A percentile compares a stretch with the other conserved stretches of the same genome.
Conservation (phyloP, 805 yeast genomes). For the Kluyveromyces starmeri region DNA sequence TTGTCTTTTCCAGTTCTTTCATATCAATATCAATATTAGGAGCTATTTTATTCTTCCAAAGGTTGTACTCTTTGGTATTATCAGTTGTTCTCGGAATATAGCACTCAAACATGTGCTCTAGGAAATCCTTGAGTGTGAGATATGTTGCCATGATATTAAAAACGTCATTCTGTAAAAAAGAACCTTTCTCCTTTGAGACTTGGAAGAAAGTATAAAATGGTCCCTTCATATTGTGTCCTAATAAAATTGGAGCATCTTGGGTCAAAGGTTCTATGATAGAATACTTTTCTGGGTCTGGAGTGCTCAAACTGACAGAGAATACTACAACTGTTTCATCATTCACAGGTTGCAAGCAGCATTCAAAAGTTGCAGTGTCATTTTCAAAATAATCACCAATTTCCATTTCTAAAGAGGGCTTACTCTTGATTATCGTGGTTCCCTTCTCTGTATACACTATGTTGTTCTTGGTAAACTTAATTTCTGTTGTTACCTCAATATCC, state of each 20-base stretch:
- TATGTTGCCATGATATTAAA: conserved; percentile 3
- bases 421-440: conserved; percentile 10
- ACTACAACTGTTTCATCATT: conserved; percentile 21
- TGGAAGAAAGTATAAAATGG: conserved; percentile 4
- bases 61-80: background rate
- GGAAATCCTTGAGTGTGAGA: conserved; percentile 1
- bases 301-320: conserved; percentile 11
- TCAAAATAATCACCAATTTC: conserved; percentile 28
- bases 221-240: conserved; percentile 1
- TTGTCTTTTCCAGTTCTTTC: conserved; percentile 11
- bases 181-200: background rate
- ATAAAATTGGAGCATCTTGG: background rate
- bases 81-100: background rate
- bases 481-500: conserved; percentile 2
- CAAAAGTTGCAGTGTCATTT: conserved; percentile 21
- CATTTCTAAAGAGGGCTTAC: conserved; percentile 24
- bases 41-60: conserved; percentile 20
- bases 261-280: conserved; percentile 11
- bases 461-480: conserved; percentile 9
- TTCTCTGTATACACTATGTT: conserved; percentile 12
- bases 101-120: conserved; percentile 1
- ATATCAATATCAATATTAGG: conserved; percentile 19
- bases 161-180: background rate
- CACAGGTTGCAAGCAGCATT: conserved; percentile 23
- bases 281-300: conserved; percentile 10